Conservation (phyloP, 257 asterid genomes). For the Cordia subcordata region DNA sequence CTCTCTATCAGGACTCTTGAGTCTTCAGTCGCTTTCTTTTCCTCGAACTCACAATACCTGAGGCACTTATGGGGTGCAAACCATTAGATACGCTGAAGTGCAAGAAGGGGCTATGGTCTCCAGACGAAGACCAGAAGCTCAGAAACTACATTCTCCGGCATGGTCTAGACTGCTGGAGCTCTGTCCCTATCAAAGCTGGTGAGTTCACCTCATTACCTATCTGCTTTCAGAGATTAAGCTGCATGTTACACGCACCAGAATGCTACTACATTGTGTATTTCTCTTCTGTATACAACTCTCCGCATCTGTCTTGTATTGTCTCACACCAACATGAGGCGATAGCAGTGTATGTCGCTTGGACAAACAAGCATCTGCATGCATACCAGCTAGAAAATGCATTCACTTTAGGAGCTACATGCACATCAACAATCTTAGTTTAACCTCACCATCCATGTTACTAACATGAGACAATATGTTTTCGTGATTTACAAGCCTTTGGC, state of each 20-base stretch:
- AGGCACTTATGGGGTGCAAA: constrained; percentile 29
- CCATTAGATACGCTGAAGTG: constrained; percentile 38
- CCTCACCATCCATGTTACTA: too few species aligned
- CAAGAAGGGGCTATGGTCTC: constrained; percentile 87
- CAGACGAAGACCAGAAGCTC: constrained; percentile 85
- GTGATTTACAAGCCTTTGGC: too few species aligned
- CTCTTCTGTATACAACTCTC: too few species aligned
- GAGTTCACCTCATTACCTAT: constrained; percentile 1
- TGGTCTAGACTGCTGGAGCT: constrained; percentile 85
- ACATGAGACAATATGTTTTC: too few species aligned
- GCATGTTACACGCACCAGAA: neutral
- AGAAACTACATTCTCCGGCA: constrained; percentile 44
- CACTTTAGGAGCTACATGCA: too few species aligned
- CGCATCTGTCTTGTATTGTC: too few species aligned
- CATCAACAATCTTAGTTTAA: too few species aligned
- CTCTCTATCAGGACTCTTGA: constrained; percentile 19
- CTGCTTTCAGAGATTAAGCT: neutral
- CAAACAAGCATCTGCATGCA: too few species aligned
- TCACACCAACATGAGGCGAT: too few species aligned
- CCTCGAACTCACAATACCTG: neutral
- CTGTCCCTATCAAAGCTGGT: constrained; percentile 83
- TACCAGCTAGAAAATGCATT: too few species aligned
- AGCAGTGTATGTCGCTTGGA: too few species aligned
- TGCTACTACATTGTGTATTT: too few species aligned
- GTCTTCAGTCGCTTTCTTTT: constrained; percentile 12